Evolutionary conservation across 768 basidiomycete genomes (phyloP).

Genomic region (Serendipita indica): DNA sequence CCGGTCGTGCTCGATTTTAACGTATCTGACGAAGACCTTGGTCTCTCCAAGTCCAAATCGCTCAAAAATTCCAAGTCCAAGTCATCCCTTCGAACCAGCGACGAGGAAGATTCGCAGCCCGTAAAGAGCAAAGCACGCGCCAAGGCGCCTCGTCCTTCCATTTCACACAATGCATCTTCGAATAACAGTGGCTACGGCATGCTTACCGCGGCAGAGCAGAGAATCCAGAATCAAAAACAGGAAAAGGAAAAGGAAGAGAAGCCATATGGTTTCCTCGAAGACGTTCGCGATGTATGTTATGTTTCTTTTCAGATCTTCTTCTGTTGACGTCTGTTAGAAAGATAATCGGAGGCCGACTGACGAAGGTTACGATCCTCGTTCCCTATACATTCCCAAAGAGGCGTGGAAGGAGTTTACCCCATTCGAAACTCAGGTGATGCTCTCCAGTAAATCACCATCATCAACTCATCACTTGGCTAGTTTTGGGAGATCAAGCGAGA

Average conservation of each 20-base stretch:
- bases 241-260: conserved; percentile 69
- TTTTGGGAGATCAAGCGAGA: conserved; percentile 95
- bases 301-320: neutral
- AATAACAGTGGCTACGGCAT: conserved; percentile 21
- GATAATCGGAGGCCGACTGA: conserved; percentile 66
- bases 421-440: conserved; percentile 73
- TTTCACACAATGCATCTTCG: neutral
- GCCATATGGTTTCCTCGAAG: conserved; percentile 57
- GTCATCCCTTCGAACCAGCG: conserved; percentile 17
- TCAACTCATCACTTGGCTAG: conserved; percentile 23
- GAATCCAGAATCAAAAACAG: conserved; percentile 59
- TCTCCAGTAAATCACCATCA: conserved; percentile 6
- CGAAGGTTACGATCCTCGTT: conserved; percentile 80
- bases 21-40: conserved; percentile 13
- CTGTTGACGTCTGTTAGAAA: conserved; percentile 36
- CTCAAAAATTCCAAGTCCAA: neutral
- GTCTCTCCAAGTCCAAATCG: neutral
- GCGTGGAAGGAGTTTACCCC: conserved; percentile 80
- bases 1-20: conserved; percentile 9
- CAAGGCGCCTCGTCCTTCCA: conserved; percentile 11
- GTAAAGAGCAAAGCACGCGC: conserved; percentile 11
- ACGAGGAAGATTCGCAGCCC: conserved; percentile 18
- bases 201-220: conserved; percentile 71
- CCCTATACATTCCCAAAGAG: conserved; percentile 59
- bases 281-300: conserved; percentile 51